phyloP scores from a whole-genome alignment of 805 yeast genomes.

The Candida mattraensis region DNA sequence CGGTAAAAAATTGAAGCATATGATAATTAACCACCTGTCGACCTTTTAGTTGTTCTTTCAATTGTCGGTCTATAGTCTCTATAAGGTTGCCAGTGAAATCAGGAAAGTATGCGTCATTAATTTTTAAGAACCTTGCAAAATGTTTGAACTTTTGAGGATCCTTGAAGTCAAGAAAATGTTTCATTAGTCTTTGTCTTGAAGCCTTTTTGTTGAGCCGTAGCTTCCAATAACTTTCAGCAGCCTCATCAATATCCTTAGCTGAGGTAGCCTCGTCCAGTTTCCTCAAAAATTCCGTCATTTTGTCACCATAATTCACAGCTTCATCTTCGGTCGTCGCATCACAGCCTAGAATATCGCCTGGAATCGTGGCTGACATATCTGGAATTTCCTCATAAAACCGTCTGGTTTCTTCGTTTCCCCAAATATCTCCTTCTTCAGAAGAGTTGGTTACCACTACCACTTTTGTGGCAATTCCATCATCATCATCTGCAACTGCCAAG shows the following conservation, averaged over 20 bases:
- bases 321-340: constrained; percentile 1
- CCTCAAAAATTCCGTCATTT: constrained; percentile 14
- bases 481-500: constrained; percentile 30
- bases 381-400: constrained; percentile 64
- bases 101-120: constrained; percentile 41
- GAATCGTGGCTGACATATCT: constrained; percentile 35
- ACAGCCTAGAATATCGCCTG: constrained; percentile 25
- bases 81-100: constrained; percentile 54
- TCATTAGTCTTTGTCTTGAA: constrained; percentile 58
- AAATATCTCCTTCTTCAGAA: constrained; percentile 32
- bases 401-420: constrained; percentile 69
- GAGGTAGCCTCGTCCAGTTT: constrained; percentile 39
- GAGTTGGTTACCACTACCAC: constrained; percentile 28
- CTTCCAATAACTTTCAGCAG: constrained; percentile 48
- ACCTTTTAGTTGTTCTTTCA: constrained; percentile 60
- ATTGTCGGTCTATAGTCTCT: constrained; percentile 54
- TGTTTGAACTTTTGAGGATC: constrained; percentile 47
- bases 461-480: constrained; percentile 23
- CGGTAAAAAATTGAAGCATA: constrained; percentile 64
- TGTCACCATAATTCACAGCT: constrained; percentile 12
- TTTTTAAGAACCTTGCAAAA: constrained; percentile 69
- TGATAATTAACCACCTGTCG: constrained; percentile 52
- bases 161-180: constrained; percentile 50
- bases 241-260: constrained; percentile 49
- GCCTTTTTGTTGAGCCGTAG: constrained; percentile 67